Base-by-base conservation (phyloP, 768 basidiomycete species). In the Amanita subjunquillea region DNA sequence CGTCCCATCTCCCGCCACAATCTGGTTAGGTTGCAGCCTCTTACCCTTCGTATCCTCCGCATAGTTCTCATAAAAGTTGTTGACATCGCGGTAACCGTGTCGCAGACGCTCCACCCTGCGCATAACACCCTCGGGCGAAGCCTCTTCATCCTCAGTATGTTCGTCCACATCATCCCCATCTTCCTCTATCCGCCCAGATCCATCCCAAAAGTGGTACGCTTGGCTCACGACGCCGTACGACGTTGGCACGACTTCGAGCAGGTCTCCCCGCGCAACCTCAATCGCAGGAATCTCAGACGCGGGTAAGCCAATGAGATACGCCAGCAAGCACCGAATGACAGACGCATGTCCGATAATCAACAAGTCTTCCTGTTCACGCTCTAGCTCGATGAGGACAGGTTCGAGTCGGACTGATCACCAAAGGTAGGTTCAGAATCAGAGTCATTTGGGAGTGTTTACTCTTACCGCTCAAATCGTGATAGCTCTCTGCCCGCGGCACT, bases 281-380 rank as follows among this genome's bases (percentile, higher is more conserved):
- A 98, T 95, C 1, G 92, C 94, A 0, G 96, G 96, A 42, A 99
- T 96, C 65, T 99, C 96, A 25, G 87, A 86, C 0, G 95, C 91
- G 4, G 93, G 91, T 3, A 98, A 74, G 5, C 96, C 96, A 58
- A 92, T 91, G 59, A 92, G 83, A 66, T 92, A 92, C 2, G 93
- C 86, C 42, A 97, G 79, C 54, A 99, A 75, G 70, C 96, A 99
- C 15, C 96, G 84, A 60, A 98, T 96, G 63, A 98, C 96, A 38
- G 92, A 95, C 13, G 94, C 91, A 64, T 97, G 94, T 1, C 92
- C 94, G 59, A 98, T 91, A 67, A 99, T 97, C 37, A 99, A 75
- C 4, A 99, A 72, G 68, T 98, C 96, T 60, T 96, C 91, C 61
- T 87, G 83, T 66, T 92, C 87, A 50, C 94, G 80, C 69, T 98